Evolutionary conservation across 2,329 filamentous ascomycete species (phyloP).

Genomic region (Penicillium sclerotiorum): DNA sequence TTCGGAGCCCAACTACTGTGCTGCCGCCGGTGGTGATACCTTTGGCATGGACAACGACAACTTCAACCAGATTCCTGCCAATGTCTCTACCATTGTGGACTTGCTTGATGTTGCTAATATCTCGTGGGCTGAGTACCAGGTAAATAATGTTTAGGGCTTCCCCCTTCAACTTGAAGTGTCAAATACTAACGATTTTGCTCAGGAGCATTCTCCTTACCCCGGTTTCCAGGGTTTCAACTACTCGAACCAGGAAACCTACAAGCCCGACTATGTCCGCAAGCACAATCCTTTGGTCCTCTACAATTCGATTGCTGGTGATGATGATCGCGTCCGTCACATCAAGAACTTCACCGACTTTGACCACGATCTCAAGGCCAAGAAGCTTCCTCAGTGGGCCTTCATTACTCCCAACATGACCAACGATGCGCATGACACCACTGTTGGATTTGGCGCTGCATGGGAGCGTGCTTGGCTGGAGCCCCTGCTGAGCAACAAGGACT

Average conservation of each 20-base stretch:
- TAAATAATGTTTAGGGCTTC: not conserved
- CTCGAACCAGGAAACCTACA: constrained; percentile 65
- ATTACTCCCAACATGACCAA: constrained; percentile 59
- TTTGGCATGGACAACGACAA: constrained; percentile 72
- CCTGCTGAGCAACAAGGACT: constrained; percentile 68
- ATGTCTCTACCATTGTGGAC: constrained; percentile 69
- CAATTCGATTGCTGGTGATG: constrained; percentile 62
- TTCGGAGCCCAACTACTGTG: constrained; percentile 75
- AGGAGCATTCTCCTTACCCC: constrained; percentile 75
- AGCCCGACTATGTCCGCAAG: constrained; percentile 80
- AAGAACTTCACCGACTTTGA: constrained; percentile 75
- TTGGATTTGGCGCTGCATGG: constrained; percentile 71
- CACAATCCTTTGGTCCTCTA: constrained; percentile 72
- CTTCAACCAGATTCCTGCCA: constrained; percentile 60
- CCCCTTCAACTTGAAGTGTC: not conserved
- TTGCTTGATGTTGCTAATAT: constrained; percentile 67
- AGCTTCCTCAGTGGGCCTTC: constrained; percentile 69
- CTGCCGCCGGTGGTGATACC: constrained; percentile 69
- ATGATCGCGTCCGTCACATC: constrained; percentile 65
- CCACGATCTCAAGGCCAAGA: constrained; percentile 63
- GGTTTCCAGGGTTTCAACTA: constrained; percentile 69
- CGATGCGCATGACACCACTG: constrained; percentile 74
- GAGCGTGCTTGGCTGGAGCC: constrained; percentile 69
- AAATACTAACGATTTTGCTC: not conserved
- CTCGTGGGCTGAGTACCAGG: constrained; percentile 68